These are phyloP conservation scores for Malassezia nana DNA, from an alignment of 1,284 basidiomycete genomes.

Conservation along the genomic window DNA sequence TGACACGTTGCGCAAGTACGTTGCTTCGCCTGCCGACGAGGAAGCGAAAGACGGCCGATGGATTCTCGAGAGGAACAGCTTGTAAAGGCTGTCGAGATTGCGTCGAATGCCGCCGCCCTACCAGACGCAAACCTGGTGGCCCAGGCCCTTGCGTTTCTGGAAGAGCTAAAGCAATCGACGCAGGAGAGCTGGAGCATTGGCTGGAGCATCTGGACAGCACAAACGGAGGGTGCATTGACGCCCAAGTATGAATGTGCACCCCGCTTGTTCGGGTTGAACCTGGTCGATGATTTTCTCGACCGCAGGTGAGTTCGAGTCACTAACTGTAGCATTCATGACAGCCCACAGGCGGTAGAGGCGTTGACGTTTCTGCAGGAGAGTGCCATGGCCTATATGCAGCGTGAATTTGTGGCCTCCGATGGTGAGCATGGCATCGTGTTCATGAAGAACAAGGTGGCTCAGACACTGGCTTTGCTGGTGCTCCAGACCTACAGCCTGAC, in stretches of 20 bases:
- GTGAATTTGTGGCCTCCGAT: slow-evolving; percentile 34
- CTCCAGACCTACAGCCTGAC: slow-evolving; percentile 80
- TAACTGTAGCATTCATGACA: slow-evolving; percentile 1
- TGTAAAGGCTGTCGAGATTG: slow-evolving; percentile 17
- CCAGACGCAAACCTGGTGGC: slow-evolving; percentile 7
- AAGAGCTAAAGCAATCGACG: slow-evolving; percentile 44
- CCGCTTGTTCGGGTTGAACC: slow-evolving; percentile 72
- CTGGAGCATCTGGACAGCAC: slow-evolving; percentile 41
- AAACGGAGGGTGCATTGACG: slow-evolving; percentile 55
- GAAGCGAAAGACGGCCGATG: slow-evolving; percentile 5
- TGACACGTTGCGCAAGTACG: background rate
- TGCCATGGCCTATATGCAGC: slow-evolving; percentile 35
- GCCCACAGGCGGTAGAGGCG: slow-evolving; percentile 27
- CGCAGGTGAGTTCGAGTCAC: slow-evolving; percentile 58
- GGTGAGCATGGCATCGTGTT: slow-evolving; percentile 47
- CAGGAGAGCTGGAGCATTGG: slow-evolving; percentile 61
- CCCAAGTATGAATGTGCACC: slow-evolving; percentile 62
- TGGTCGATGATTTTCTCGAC: slow-evolving; percentile 75
- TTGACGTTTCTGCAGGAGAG: slow-evolving; percentile 41
- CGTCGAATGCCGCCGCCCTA: slow-evolving; percentile 14
- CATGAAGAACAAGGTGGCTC: slow-evolving; percentile 92
- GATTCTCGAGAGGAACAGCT: slow-evolving; percentile 17
- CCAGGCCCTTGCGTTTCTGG: slow-evolving; percentile 15
- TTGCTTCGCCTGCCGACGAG: background rate
- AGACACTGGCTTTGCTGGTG: slow-evolving; percentile 90